Evolutionary conservation across 176 grass and related monocot species (phyloP).

Genomic region (Panicum miliaceum): DNA sequence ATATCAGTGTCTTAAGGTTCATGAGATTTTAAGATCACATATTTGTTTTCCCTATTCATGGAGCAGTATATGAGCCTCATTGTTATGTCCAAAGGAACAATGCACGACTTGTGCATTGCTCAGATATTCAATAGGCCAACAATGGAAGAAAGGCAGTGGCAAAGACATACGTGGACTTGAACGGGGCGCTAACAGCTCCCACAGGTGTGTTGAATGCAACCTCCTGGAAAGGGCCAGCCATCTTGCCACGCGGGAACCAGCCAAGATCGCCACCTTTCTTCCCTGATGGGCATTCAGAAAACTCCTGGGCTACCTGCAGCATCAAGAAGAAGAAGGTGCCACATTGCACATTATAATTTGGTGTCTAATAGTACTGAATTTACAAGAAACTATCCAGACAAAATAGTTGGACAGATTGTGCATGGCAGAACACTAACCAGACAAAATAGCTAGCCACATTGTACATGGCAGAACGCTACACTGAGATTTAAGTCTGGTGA

Average conservation of each 20-base stretch:
- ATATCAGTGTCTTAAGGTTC: not conserved
- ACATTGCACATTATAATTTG: not conserved
- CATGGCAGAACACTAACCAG: not conserved
- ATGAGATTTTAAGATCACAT: constrained; percentile 7
- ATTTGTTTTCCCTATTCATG: not conserved
- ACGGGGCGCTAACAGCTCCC: constrained; percentile 83
- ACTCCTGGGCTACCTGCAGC: constrained; percentile 75
- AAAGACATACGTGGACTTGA: constrained; percentile 84
- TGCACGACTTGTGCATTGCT: not conserved
- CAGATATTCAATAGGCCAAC: not conserved
- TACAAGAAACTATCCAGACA: not conserved
- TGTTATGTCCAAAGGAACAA: not conserved
- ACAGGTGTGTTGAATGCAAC: constrained; percentile 87
- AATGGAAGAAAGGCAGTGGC: not conserved
- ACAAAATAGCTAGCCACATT: constrained; percentile 8
- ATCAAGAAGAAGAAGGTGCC: not conserved
- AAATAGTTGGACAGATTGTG: not conserved
- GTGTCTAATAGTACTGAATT: not conserved
- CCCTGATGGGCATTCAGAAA: constrained; percentile 90
- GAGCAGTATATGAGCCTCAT: not conserved
- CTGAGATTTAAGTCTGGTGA: not conserved
- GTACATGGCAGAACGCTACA: not conserved
- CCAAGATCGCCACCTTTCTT: constrained; percentile 99
- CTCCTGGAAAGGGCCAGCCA: constrained; percentile 97
- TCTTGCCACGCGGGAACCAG: constrained; percentile 97